phyloP scores from a whole-genome alignment of 75 land plant genomes.

The Cunninghamia lanceolata region DNA sequence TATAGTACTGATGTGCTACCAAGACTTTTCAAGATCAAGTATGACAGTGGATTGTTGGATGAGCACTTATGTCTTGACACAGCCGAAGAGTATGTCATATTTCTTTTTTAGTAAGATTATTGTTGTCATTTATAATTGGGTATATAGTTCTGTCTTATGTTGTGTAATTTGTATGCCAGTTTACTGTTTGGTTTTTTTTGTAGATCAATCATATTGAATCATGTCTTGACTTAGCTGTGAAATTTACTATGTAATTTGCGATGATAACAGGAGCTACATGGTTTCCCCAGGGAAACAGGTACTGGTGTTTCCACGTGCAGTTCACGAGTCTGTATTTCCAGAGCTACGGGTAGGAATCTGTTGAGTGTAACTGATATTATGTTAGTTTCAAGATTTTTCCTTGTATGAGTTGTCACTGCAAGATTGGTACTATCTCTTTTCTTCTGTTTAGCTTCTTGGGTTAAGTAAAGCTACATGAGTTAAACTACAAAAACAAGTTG shows the following conservation, averaged over 20 bases:
- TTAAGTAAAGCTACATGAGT: background rate
- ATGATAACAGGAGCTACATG: slow-evolving; percentile 29
- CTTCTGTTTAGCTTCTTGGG: background rate
- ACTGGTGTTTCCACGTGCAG: slow-evolving; percentile 40
- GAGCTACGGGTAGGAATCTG: slow-evolving; percentile 32
- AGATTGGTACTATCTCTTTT: background rate
- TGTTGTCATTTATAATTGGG: background rate
- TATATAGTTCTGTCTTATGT: background rate
- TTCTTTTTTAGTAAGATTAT: background rate
- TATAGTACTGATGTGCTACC: slow-evolving; percentile 50
- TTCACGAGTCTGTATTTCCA: slow-evolving; percentile 42
- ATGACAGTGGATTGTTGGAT: slow-evolving; percentile 44
- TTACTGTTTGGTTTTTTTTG: background rate
- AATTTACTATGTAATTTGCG: background rate
- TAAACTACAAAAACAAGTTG: background rate
- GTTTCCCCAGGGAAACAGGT: slow-evolving; percentile 38
- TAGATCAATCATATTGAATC: background rate
- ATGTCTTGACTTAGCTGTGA: background rate
- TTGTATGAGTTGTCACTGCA: background rate
- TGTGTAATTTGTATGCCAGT: background rate
- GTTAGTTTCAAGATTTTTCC: background rate
- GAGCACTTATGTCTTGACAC: slow-evolving; percentile 40
- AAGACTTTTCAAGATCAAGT: slow-evolving; percentile 46
- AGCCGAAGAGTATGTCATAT: slow-evolving; percentile 36
- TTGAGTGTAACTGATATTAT: slow-evolving; percentile 4